Conservation (phyloP, 2,329 filamentous ascomycete genomes). For the Aureobasidium melanogenum region DNA sequence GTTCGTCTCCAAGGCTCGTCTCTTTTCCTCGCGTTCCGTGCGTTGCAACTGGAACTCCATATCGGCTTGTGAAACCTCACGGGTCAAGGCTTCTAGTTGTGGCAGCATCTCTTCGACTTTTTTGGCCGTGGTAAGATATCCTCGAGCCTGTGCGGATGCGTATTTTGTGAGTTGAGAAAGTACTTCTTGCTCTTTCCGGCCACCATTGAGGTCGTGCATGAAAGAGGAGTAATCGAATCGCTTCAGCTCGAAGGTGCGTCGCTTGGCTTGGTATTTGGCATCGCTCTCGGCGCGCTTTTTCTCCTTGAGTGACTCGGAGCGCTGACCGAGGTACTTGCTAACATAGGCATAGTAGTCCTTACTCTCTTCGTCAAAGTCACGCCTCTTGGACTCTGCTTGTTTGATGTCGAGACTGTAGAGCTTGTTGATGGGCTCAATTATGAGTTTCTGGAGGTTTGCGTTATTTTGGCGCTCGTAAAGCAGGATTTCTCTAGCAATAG, state of each 20-base stretch:
- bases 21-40: constrained; percentile 92
- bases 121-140: constrained; percentile 73
- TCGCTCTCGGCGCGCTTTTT: constrained; percentile 95
- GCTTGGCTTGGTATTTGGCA: constrained; percentile 89
- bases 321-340: constrained; percentile 87
- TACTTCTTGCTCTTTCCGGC: constrained; percentile 96
- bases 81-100: constrained; percentile 77
- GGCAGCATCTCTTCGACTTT: constrained; percentile 81
- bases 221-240: constrained; percentile 98
- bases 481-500: constrained; percentile 85
- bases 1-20: constrained; percentile 80
- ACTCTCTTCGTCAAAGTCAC: constrained; percentile 97
- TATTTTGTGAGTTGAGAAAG: constrained; percentile 90
- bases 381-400: constrained; percentile 90
- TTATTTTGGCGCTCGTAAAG: constrained; percentile 80
- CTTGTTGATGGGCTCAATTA: constrained; percentile 88
- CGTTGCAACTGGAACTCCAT: constrained; percentile 95
- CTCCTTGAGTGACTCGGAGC: constrained; percentile 90
- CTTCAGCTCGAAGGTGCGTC: constrained; percentile 91
- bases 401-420: constrained; percentile 96
- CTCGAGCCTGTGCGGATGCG: constrained; percentile 79
- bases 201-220: constrained; percentile 97
- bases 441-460: constrained; percentile 75
- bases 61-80: constrained; percentile 85
- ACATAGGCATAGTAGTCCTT: constrained; percentile 98